Evolutionary conservation across 177 flowering plant genomes (phyloP).

Genomic region (Vitis hybrid): DNA sequence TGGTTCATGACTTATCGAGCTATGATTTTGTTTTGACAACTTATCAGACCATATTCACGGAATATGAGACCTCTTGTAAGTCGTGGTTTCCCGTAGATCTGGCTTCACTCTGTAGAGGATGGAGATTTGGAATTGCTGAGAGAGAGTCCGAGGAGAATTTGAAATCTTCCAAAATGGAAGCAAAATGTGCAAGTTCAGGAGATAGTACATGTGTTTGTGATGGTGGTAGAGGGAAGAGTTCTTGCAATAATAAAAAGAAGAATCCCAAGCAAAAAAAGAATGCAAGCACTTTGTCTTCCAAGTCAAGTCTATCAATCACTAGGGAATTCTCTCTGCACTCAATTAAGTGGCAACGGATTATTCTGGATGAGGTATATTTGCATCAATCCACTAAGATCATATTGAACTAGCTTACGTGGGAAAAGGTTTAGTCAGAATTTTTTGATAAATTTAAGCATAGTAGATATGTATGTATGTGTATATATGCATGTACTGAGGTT

Average conservation of each 20-base stretch:
- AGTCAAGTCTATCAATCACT: neutral
- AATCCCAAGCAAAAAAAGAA: neutral
- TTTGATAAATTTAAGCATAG: neutral
- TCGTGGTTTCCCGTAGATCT: neutral
- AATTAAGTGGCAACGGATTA: constrained; percentile 1
- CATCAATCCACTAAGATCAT: neutral
- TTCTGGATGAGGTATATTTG: neutral
- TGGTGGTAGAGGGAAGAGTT: neutral
- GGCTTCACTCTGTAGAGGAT: neutral
- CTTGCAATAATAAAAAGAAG: neutral
- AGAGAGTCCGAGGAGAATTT: neutral
- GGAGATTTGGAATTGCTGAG: neutral
- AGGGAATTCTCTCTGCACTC: neutral
- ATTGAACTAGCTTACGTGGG: neutral
- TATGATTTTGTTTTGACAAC: constrained; percentile 6
- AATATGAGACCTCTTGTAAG: neutral
- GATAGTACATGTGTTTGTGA: neutral
- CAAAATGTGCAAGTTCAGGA: neutral
- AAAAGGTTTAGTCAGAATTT: neutral
- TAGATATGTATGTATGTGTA: too few species aligned
- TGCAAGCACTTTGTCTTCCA: neutral
- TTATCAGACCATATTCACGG: neutral
- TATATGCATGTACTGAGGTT: too few species aligned
- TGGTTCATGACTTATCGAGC: neutral
- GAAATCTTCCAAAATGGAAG: neutral